phyloP scores from a whole-genome alignment of 2,329 filamentous ascomycete species.

The Fusarium pseudoanthophilum region DNA sequence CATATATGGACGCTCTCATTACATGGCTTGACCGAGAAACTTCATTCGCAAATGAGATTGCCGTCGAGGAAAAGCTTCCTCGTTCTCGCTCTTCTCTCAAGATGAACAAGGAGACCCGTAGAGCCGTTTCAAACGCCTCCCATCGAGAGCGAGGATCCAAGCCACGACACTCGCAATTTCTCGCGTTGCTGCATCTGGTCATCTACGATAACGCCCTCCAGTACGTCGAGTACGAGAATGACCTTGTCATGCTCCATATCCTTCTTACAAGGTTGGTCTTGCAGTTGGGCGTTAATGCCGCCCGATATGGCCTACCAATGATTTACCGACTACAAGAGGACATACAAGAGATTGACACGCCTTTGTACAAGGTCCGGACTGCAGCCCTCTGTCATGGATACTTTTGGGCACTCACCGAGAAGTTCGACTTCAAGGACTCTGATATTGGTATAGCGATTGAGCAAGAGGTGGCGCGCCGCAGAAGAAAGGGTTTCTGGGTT shows the following conservation, averaged over 20 bases:
- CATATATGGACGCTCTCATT: slow-evolving; percentile 84
- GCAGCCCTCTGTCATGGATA: slow-evolving; percentile 91
- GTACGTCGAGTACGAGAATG: slow-evolving; percentile 75
- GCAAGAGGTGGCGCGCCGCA: slow-evolving; percentile 79
- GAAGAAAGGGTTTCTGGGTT: slow-evolving; percentile 81
- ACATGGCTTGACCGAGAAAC: slow-evolving; percentile 90
- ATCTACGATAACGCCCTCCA: slow-evolving; percentile 91
- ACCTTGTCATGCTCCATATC: slow-evolving; percentile 80
- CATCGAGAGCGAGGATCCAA: slow-evolving; percentile 65
- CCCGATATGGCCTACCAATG: slow-evolving; percentile 85
- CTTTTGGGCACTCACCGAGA: slow-evolving; percentile 81
- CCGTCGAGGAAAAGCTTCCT: slow-evolving; percentile 65
- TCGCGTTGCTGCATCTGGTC: slow-evolving; percentile 84
- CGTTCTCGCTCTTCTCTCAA: slow-evolving; percentile 58
- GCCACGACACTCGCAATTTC: slow-evolving; percentile 73
- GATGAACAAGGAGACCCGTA: slow-evolving; percentile 59
- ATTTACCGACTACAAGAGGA: slow-evolving; percentile 89
- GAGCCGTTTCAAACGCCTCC: slow-evolving; percentile 76
- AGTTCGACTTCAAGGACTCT: slow-evolving; percentile 79
- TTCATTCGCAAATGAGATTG: slow-evolving; percentile 70
- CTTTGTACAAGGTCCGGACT: slow-evolving; percentile 78
- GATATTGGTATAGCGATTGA: slow-evolving; percentile 76
- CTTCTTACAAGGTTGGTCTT: slow-evolving; percentile 79
- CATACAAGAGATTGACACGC: slow-evolving; percentile 72
- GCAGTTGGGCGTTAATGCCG: slow-evolving; percentile 84